Base-by-base conservation (phyloP, 345 rosid genomes). In the Corchorus olitorius region DNA sequence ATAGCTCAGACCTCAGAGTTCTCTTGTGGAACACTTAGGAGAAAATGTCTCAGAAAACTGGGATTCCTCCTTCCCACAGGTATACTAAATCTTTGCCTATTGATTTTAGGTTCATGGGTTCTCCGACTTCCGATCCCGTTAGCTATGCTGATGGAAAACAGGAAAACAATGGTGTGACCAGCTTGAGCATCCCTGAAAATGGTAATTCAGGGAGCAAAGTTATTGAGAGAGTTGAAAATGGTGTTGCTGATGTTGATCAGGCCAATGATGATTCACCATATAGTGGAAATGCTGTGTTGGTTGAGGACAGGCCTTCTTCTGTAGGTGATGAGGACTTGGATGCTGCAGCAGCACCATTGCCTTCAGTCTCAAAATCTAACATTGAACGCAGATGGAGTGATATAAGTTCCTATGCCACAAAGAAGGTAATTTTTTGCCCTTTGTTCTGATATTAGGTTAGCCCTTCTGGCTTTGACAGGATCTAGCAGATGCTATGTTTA, bases 231-330 rank as follows among this genome's bases (percentile, higher is more conserved):
- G 85, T 56, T 61, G 90, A 67, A 70, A 68, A 75, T 80, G 73
- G 68, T 14, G 67, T 76, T 79, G 81, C 81, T 65, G 80, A 84
- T 45, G 37, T 73, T 74, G 81, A 85, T 71, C 82, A 70, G 54
- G 73, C 56, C n/a, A 87, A 67, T 82, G 96, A 88, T 67, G 97
- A 93, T 76, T 96, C 99, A 5, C 99, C 99, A 63, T 93, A 96
- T 71, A 69, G 79, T 72, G 84, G 90, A 70, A 78, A 80, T 33
- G 39, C 22, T 37, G 76, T 81, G 45, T 70, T 82, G 22, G 75
- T 55, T 75, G 94, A 87, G 81, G 93, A 81, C 52, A 85, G 87
- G 86, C 90, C 80, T 63, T 76, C 85, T 46, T 78, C 85, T 52
- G 61, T 60, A 2, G 81, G 72, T 55, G 85, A 88, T 78, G 93